Evolutionary conservation across 2,329 filamentous ascomycete species (phyloP).

Genomic region (Alternaria arborescens): DNA sequence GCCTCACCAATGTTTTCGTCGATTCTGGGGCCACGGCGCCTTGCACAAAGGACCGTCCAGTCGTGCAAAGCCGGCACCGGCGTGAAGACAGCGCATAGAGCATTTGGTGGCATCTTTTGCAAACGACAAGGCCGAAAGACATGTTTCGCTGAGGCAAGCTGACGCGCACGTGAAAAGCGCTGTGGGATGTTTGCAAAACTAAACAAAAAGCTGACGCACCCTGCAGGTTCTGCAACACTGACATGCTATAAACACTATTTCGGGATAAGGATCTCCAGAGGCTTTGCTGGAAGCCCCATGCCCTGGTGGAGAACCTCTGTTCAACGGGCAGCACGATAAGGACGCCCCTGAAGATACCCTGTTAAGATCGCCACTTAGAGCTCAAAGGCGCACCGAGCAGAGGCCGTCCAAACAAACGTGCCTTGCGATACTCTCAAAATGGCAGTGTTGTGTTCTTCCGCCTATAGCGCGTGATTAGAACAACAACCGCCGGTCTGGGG

Average conservation of each 20-base stretch:
- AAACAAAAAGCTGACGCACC: slow-evolving; percentile 21
- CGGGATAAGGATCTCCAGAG: slow-evolving; percentile 25
- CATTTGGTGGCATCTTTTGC: slow-evolving; percentile 2
- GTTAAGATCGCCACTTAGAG: slow-evolving; percentile 12
- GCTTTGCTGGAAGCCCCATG: slow-evolving; percentile 16
- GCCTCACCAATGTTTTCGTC: slow-evolving; percentile 22
- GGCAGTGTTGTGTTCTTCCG: slow-evolving; percentile 16
- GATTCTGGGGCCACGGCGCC: slow-evolving; percentile 21
- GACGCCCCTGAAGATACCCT: slow-evolving; percentile 25
- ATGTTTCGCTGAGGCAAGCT: slow-evolving; percentile 12
- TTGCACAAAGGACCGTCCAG: slow-evolving; percentile 14
- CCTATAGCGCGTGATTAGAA: slow-evolving; percentile 24
- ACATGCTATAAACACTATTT: slow-evolving; percentile 21
- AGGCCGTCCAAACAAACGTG: slow-evolving; percentile 8
- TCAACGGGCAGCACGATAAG: slow-evolving; percentile 26
- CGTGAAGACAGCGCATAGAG: slow-evolving; percentile 2
- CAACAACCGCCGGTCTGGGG: slow-evolving; percentile 36
- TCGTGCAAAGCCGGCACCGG: slow-evolving; percentile 16
- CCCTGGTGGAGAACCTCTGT: slow-evolving; percentile 14
- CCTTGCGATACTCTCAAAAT: slow-evolving; percentile 12
- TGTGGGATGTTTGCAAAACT: slow-evolving; percentile 20
- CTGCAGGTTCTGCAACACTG: slow-evolving; percentile 33
- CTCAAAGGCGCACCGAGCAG: slow-evolving; percentile 15
- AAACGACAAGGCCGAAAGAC: slow-evolving; percentile 5
- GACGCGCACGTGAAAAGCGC: slow-evolving; percentile 12